phyloP scores from a whole-genome alignment of 306 rosid species.

The Inga laurina region DNA sequence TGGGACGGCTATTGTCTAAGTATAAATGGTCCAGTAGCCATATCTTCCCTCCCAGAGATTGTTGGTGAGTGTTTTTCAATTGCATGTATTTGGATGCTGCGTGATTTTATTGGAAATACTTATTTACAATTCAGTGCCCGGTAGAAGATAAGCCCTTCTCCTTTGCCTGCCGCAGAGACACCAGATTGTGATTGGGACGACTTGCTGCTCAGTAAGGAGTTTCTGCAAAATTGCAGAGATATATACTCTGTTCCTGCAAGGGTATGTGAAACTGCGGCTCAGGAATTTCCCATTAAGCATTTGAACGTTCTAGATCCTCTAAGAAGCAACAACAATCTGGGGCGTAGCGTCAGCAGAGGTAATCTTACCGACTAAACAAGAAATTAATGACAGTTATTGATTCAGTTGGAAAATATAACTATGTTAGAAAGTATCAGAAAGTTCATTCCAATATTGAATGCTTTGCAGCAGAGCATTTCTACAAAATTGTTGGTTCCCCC shows the following conservation, averaged over 20 bases:
- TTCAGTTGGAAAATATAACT: not conserved
- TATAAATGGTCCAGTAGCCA: constrained; percentile 52
- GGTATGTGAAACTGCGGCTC: constrained; percentile 25
- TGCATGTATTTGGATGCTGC: constrained; percentile 14
- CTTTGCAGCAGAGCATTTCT: not conserved
- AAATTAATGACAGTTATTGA: constrained; percentile 11
- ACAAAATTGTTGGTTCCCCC: not conserved
- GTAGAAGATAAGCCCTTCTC: constrained; percentile 22
- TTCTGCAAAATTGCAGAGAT: constrained; percentile 53
- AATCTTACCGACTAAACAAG: constrained; percentile 27
- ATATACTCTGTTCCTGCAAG: constrained; percentile 39
- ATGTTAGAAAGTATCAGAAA: not conserved
- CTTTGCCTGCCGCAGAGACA: constrained; percentile 39
- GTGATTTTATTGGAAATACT: constrained; percentile 12
- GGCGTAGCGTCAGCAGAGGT: constrained; percentile 68
- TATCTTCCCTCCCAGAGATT: constrained; percentile 57
- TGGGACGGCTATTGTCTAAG: constrained; percentile 58
- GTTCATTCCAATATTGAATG: constrained; percentile 23
- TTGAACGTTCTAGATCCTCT: constrained; percentile 79
- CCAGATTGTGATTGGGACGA: constrained; percentile 39
- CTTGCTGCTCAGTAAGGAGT: constrained; percentile 55
- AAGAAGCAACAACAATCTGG: constrained; percentile 63
- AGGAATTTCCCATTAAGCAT: constrained; percentile 50
- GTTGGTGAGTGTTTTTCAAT: constrained; percentile 43
- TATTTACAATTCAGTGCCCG: constrained; percentile 22